Base-by-base conservation (phyloP, 495 filamentous ascomycete genomes). In the Apiosordaria backusii region DNA sequence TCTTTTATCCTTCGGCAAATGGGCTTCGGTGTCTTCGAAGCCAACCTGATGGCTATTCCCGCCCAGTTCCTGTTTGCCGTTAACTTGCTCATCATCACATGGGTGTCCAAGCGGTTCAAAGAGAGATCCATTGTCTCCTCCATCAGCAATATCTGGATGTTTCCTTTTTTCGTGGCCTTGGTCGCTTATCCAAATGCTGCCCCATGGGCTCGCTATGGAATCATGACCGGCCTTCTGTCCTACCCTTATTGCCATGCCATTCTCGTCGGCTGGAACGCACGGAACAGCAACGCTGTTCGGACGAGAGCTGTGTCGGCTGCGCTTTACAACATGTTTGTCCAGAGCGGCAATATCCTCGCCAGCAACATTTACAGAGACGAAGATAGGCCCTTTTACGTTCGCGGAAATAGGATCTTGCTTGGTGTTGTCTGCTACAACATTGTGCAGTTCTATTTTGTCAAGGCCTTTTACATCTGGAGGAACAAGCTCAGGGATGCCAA, bases 211-310 rank as follows among this genome's bases (percentile, higher is more conserved):
- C 76, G 82, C 24, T 89, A 84, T 74, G 75, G 78, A 0, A 58
- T 88, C 6, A 64, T 86, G 3, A 82, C 82, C 2, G 72, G 84
- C 4, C 60, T 89, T 10, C 76, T 87, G n/a, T 82, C 82, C 9
- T 84, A 84, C 55, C 87, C 87, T 1, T 88, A 89, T 69, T 81
- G 84, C 65, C 87, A 88, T 71, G 83, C 86, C 4, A 84, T 89
- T 61, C 64, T 88, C 18, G 86, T 88, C 4, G 82, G 81, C 23
- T 86, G 86, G 79, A 86, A 82, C 23, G 84, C 85, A 4, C 75
- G 83, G 53, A 89, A 89, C 75, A 81, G 83, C 23, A 86, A 86
- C 22, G 80, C 83, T 0, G 87, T 89, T n/a, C 77, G 85, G 0
- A 88, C 86, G 3, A 71, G 87, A 7, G 84, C 87, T n/a, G 85